Base-by-base conservation (phyloP, 1,284 basidiomycete genomes). In the Naganishia liquefaciens region DNA sequence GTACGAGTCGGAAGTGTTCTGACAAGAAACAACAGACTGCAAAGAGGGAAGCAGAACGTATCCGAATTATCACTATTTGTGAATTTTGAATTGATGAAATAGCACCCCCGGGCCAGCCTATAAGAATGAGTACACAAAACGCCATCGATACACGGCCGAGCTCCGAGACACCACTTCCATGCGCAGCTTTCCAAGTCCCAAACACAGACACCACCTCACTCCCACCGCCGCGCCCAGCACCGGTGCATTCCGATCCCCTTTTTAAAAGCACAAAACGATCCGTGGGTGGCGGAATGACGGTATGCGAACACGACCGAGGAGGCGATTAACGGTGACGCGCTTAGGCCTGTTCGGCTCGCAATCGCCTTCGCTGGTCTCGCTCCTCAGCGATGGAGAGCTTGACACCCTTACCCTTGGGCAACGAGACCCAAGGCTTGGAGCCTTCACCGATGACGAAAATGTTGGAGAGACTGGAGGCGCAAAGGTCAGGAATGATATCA, bases 401-500 rank as follows among this genome's bases (percentile, higher is more conserved):
- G 79, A 88, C 89, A 83, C 95, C 96, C 86, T 96, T 96, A 82
- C 95, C 95, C 84, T 92, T 94, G 75, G 95, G 95, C 76, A 99
- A 83, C 55, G 95, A 98, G 83, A 99, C 86, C 89, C 93, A 93
- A 64, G 95, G 87, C 86, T 99, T 99, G 80, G 80, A 84, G 68
- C 92, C 93, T 82, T 95, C 88, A 72, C 96, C 95, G 71, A 98
- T 92, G 75, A 98, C 89, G 82, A 99, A 98, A 79, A 99, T 91
- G 86, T 99, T 99, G 77, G 88, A 88, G 70, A 98, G 86, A 79
- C 93, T 94, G 69, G 63, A 72, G 53, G 25, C n/a, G n/a, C n/a
- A 9, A 11, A 17, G 17, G 28, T 54, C 3, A 46, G 25, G 30
- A 33, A 27, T 13, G 43, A 30, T 21, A 21, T 9, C 10, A 10